These are phyloP conservation scores for Porodaedalea pini DNA, from an alignment of 1,284 basidiomycete genomes.

Conservation along the genomic window DNA sequence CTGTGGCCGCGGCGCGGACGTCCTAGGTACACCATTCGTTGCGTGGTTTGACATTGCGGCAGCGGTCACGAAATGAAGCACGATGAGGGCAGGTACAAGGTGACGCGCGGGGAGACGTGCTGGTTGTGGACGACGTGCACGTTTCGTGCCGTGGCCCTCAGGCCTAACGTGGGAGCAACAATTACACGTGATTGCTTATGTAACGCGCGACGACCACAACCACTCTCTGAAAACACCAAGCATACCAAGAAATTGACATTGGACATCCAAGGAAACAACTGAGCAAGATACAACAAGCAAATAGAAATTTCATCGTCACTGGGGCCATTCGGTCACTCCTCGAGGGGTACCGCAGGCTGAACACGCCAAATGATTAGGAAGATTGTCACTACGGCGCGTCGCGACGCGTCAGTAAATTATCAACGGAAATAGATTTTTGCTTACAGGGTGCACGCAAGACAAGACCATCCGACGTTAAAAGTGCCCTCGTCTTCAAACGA, in stretches of 20 bases:
- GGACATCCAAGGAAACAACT: too few species aligned
- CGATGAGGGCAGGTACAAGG: neutral
- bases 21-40: conserved; percentile 19
- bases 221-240: neutral
- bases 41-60: neutral
- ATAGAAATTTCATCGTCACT: too few species aligned
- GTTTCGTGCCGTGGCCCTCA: neutral
- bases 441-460: conserved; percentile 54
- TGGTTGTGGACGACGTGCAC: conserved; percentile 9
- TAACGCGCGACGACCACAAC: neutral
- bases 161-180: neutral
- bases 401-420: neutral
- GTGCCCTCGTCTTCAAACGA: too few species aligned
- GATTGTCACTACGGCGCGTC: conserved; percentile 41
- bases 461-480: conserved; percentile 41
- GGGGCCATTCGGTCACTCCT: conserved; percentile 24
- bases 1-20: conserved; percentile 33
- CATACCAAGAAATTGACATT: too few species aligned
- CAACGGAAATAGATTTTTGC: conserved; percentile 24
- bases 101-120: neutral
- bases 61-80: neutral
- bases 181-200: neutral
- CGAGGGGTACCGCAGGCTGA: conserved; percentile 44
- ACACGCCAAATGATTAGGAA: conserved; percentile 46
- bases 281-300: too few species aligned